A percentile compares a stretch with the other conserved stretches of the same genome.
These are phyloP conservation scores for Isabelozyma rhagii DNA, from an alignment of 805 yeast genomes.

Conservation along the genomic window DNA sequence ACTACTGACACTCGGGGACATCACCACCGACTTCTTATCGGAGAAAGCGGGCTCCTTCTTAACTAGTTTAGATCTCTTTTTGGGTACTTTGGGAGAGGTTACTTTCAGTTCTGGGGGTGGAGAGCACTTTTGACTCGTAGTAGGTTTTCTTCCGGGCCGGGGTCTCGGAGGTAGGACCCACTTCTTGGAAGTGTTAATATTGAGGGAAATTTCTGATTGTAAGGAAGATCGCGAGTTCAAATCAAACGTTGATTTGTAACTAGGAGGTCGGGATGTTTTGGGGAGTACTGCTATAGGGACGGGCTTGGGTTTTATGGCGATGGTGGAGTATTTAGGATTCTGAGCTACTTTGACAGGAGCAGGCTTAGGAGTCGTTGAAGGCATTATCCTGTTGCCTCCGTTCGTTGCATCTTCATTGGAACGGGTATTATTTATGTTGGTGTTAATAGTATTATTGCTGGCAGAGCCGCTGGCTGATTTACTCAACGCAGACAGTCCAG, in stretches of 20 bases:
- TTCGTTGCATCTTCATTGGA: too few species aligned
- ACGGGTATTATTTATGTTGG: background rate
- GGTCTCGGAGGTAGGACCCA: conserved; percentile 43
- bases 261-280: conserved; percentile 21
- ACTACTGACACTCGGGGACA: background rate
- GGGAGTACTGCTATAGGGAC: conserved; percentile 26
- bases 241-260: conserved; percentile 10
- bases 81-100: conserved; percentile 1
- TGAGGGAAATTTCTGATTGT: conserved; percentile 15
- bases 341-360: too few species aligned
- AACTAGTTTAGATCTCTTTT: conserved; percentile 8
- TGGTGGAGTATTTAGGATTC: conserved; percentile 21
- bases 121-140: conserved; percentile 1
- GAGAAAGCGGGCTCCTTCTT: background rate
- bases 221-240: conserved; percentile 15
- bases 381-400: too few species aligned
- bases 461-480: background rate
- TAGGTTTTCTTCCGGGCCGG: conserved; percentile 41
- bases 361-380: too few species aligned
- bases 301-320: conserved; percentile 36
- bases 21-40: background rate
- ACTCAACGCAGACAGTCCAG: too few species aligned
- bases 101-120: background rate
- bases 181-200: conserved; percentile 35
- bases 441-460: background rate